These are phyloP conservation scores for Lomentospora prolificans DNA, from an alignment of 2,329 filamentous ascomycete genomes.

Conservation along the genomic window DNA sequence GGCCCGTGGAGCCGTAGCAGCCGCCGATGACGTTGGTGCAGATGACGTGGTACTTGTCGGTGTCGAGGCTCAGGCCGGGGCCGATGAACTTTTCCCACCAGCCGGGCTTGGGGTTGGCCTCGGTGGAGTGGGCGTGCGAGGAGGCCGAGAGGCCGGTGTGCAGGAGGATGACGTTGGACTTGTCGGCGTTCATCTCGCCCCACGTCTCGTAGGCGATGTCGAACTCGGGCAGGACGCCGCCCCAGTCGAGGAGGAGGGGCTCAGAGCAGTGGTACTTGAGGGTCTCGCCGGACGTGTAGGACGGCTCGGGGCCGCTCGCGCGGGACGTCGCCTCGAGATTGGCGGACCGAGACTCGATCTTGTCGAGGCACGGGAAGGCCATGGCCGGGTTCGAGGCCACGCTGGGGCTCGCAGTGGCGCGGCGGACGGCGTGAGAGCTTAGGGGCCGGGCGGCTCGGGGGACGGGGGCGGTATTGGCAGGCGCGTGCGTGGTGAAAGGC, in stretches of 20 bases:
- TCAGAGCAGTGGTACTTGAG: conserved; percentile 63
- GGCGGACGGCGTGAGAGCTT: conserved; percentile 3
- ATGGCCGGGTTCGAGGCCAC: conserved; percentile 69
- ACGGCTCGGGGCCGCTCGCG: conserved; percentile 77
- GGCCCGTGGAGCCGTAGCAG: conserved; percentile 92
- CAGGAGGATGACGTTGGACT: conserved; percentile 80
- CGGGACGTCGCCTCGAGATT: conserved; percentile 46
- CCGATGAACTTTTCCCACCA: conserved; percentile 99
- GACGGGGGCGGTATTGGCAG: neutral
- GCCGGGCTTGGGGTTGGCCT: conserved; percentile 72
- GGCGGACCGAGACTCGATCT: conserved; percentile 67
- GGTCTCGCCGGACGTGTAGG: conserved; percentile 85
- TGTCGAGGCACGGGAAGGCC: conserved; percentile 84
- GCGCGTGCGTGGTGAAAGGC: conserved; percentile 2
- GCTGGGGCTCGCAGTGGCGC: conserved; percentile 5
- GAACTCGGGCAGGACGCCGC: conserved; percentile 80
- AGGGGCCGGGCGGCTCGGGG: neutral
- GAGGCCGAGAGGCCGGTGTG: conserved; percentile 96
- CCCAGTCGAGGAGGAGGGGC: conserved; percentile 84
- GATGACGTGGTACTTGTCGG: conserved; percentile 82
- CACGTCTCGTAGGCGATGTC: conserved; percentile 89
- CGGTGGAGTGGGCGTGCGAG: conserved; percentile 91
- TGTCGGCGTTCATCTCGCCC: conserved; percentile 70
- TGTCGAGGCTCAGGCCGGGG: conserved; percentile 74
- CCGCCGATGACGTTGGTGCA: conserved; percentile 96